Conservation (phyloP, 352 stramenopile genomes). For the Pythium myriotylum region DNA sequence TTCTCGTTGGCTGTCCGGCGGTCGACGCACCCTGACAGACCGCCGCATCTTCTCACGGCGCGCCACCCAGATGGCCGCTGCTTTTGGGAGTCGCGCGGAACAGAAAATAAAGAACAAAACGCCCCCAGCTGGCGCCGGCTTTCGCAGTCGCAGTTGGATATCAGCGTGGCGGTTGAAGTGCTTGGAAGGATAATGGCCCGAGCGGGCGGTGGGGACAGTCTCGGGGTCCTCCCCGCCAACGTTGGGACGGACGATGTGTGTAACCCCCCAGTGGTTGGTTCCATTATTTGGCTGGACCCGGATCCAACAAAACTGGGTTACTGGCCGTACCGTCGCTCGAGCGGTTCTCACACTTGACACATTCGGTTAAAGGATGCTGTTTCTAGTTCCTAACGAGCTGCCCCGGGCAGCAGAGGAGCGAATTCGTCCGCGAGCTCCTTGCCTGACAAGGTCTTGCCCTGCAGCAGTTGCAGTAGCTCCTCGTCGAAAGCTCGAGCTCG, state of each 20-base stretch:
- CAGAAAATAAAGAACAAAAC: constrained; percentile 1
- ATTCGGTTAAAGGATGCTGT: too few species aligned
- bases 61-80: constrained; percentile 8
- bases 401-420: constrained; percentile 19
- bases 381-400: not conserved
- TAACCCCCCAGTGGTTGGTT: too few species aligned
- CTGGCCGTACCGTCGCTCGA: constrained; percentile 3
- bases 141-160: not conserved
- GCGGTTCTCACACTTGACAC: too few species aligned
- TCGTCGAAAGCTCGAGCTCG: constrained; percentile 46
- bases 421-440: constrained; percentile 56
- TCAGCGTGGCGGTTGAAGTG: not conserved
- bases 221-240: too few species aligned
- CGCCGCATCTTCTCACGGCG: constrained; percentile 15
- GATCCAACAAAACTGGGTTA: too few species aligned
- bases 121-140: not conserved
- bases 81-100: not conserved
- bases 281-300: too few species aligned
- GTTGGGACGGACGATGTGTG: too few species aligned
- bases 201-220: too few species aligned
- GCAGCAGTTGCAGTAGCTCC: constrained; percentile 59
- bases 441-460: constrained; percentile 57
- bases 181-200: too few species aligned
- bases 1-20: constrained; percentile 18
- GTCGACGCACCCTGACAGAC: constrained; percentile 8